phyloP scores from a whole-genome alignment of 192 early-diverging fungal genomes.

The Umbelopsis sp. region DNA sequence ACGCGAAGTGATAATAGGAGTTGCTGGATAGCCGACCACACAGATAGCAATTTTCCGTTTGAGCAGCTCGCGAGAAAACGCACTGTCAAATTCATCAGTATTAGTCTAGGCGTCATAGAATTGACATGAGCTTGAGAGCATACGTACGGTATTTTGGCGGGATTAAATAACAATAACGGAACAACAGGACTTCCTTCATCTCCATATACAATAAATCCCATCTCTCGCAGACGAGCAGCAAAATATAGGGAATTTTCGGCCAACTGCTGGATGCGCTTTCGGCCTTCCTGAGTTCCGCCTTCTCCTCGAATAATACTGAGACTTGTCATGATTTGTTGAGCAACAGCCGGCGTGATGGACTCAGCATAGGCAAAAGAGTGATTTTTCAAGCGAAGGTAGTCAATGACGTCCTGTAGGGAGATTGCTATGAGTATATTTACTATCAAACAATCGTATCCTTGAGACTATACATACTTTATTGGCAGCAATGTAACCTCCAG shows the following conservation, averaged over 20 bases:
- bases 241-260: constrained; percentile 90
- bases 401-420: constrained; percentile 61
- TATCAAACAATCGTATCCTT: not conserved
- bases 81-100: constrained; percentile 38
- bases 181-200: constrained; percentile 86
- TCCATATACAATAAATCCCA: constrained; percentile 96
- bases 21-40: constrained; percentile 95
- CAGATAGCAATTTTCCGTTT: constrained; percentile 90
- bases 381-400: constrained; percentile 76
- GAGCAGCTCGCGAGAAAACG: constrained; percentile 90
- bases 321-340: constrained; percentile 88
- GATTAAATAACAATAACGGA: constrained; percentile 90
- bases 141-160: constrained; percentile 84
- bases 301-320: constrained; percentile 95
- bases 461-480: constrained; percentile 31
- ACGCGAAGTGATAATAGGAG: constrained; percentile 90
- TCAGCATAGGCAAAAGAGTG: constrained; percentile 92
- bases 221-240: constrained; percentile 71
- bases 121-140: not conserved
- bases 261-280: constrained; percentile 80
- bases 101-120: not conserved
- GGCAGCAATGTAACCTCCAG: constrained; percentile 93
- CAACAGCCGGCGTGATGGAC: constrained; percentile 80
- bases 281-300: constrained; percentile 81
- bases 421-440: not conserved